Evolutionary conservation across 208 protist species (phyloP), one percentile per base, ranked within the genome.

Genomic region (Spongospora subterranea): DNA sequence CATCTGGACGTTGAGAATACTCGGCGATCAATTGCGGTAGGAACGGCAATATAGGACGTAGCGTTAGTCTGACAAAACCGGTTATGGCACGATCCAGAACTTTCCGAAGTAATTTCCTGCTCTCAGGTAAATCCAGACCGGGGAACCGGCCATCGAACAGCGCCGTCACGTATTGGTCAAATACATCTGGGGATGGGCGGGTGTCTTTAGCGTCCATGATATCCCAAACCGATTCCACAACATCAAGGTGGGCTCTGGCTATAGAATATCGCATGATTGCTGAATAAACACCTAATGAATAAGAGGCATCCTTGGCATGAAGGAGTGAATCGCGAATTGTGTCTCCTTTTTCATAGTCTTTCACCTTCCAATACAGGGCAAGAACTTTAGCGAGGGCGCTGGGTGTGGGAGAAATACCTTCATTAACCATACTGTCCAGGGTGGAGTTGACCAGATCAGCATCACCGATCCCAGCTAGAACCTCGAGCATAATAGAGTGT

Each of bases 291-390:
- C 13, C 17, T n/a, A 82, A 45, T n/a, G 71, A 82, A 43, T 82
- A 82, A 6, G 71, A 39, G 17, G 6, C 11, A 20, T 35, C 71
- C 71, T 6, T 6, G 17, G 71, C 71, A 6, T 6, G n/a, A 6
- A 82, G 71, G 11, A 82, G n/a, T n/a, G 71, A 82, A 43, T 82
- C 71, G n/a, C 71, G 71, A 82, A 82, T 82, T n/a, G 71, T 17
- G 35, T 82, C 71, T 6, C 35, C 71, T 6, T 35, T 6, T 13
- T 82, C 71, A 6, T 40, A 6, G 35, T 45, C 40, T 6, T n/a
- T n/a, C 11, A 82, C 71, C 35, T 82, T n/a, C 17, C 71, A 6
- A n/a, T 82, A 82, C 71, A 82, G 71, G 17, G 17, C 6, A 6
- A 82, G n/a, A n/a, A 82, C 71, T 6, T 35, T 6, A 6, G 71